phyloP scores from a whole-genome alignment of 139 green algal genomes.

The Limnomonas spitsbergensis region DNA sequence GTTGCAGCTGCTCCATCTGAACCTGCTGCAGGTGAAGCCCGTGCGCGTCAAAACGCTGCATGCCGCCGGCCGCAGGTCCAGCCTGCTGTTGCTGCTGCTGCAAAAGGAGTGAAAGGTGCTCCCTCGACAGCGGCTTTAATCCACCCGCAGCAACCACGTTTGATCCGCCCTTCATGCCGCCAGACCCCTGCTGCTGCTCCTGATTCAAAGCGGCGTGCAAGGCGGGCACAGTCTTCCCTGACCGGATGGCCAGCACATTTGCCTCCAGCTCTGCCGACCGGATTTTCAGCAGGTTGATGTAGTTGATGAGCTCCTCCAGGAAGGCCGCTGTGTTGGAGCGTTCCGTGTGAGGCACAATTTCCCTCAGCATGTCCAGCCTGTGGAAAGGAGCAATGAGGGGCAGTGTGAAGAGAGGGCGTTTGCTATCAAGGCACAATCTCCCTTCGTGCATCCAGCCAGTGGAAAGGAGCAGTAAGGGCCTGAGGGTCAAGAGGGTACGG shows the following conservation, averaged over 20 bases:
- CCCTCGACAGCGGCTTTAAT: not conserved
- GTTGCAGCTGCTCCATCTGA: not conserved
- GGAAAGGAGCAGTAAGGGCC: too few relatives aligned
- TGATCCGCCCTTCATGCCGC: not conserved
- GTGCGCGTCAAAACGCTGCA: not conserved
- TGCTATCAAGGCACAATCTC: too few relatives aligned
- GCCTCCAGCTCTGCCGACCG: conserved; percentile 40
- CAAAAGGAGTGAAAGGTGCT: not conserved
- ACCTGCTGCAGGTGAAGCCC: not conserved
- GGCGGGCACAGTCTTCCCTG: not conserved
- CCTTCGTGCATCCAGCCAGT: too few relatives aligned
- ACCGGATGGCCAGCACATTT: not conserved
- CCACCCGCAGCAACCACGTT: not conserved
- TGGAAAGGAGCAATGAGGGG: too few relatives aligned
- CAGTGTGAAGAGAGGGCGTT: too few relatives aligned
- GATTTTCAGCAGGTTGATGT: conserved; percentile 59
- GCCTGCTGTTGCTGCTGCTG: not conserved
- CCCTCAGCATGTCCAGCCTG: conserved; percentile 65
- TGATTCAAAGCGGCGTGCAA: not conserved
- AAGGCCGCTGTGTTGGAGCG: conserved; percentile 72
- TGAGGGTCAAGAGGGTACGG: too few relatives aligned
- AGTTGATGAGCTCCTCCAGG: conserved; percentile 47
- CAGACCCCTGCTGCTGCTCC: not conserved
- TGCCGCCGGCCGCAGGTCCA: too few relatives aligned
- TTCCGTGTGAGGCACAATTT: conserved; percentile 77